phyloP scores from a whole-genome alignment of 139 green algal genomes.

The Bryopsis sp. region DNA sequence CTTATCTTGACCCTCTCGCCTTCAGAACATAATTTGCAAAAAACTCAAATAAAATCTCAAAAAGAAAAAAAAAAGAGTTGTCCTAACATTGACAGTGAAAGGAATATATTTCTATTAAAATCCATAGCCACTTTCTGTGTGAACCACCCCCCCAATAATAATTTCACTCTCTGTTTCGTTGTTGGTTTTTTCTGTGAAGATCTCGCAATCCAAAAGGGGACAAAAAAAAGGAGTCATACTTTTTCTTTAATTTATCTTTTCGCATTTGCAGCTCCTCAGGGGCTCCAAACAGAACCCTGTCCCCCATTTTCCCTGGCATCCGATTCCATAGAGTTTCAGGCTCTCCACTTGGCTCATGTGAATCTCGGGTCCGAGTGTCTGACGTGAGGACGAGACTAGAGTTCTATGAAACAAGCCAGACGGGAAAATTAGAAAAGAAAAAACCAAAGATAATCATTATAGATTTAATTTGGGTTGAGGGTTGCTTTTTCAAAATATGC shows the following conservation, averaged over 20 bases:
- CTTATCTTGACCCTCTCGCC: too few species aligned
- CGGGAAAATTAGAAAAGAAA: background rate
- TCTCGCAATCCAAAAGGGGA: too few species aligned
- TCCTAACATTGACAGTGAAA: too few species aligned
- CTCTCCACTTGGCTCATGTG: slow-evolving; percentile 81
- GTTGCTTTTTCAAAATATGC: too few species aligned
- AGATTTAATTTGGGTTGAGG: too few species aligned
- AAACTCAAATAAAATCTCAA: too few species aligned
- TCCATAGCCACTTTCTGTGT: background rate
- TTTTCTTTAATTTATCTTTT: slow-evolving; percentile 40
- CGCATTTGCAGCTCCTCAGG: slow-evolving; percentile 57
- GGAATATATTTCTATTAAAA: too few species aligned
- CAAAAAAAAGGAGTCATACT: slow-evolving; percentile 25
- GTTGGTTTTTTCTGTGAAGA: too few species aligned
- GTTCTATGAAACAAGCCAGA: slow-evolving; percentile 69
- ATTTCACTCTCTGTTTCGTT: background rate
- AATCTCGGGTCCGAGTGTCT: slow-evolving; percentile 68
- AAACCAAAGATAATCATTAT: background rate
- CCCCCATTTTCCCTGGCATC: slow-evolving; percentile 83
- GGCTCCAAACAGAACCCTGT: slow-evolving; percentile 53
- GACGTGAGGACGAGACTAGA: slow-evolving; percentile 91
- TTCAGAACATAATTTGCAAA: too few species aligned
- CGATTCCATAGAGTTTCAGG: slow-evolving; percentile 75
- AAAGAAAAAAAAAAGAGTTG: too few species aligned
- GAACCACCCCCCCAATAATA: background rate